Percentiles rank a stretch among this genome's conserved stretches.
Evolutionary conservation across 805 yeast species (phyloP).

Genomic region (Candida yuanshanica): DNA sequence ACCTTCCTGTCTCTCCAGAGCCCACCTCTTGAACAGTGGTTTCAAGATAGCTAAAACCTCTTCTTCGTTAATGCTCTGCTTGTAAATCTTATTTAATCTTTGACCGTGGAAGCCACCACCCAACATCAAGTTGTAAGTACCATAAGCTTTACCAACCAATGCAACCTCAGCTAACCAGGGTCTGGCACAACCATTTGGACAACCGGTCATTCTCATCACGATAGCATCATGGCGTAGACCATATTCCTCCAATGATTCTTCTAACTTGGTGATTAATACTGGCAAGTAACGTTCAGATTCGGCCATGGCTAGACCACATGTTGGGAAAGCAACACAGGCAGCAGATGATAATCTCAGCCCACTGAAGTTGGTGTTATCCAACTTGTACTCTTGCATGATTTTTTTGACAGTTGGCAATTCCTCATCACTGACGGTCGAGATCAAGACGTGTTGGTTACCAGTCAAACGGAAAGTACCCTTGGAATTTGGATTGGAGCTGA

Average conservation of each 20-base stretch:
- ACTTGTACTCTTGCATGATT: conserved; percentile 63
- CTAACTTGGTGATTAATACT: conserved; percentile 71
- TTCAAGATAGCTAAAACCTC: conserved; percentile 72
- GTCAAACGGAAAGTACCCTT: conserved; percentile 88
- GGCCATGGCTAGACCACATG: conserved; percentile 99
- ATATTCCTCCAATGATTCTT: conserved; percentile 80
- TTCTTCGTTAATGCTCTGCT: conserved; percentile 84
- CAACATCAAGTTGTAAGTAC: conserved; percentile 87
- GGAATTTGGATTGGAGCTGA: conserved; percentile 41
- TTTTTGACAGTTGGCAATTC: conserved; percentile 58
- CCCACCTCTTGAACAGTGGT: conserved; percentile 92
- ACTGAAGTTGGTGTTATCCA: conserved; percentile 78
- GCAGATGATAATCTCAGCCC: conserved; percentile 86
- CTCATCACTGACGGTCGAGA: conserved; percentile 67
- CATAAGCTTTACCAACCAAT: conserved; percentile 89
- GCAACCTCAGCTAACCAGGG: conserved; percentile 98
- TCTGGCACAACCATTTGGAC: conserved; percentile 98
- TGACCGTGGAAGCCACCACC: conserved; percentile 97
- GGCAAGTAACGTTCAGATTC: conserved; percentile 92
- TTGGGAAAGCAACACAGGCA: conserved; percentile 97
- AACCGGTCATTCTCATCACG: conserved; percentile 98
- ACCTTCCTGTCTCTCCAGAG: conserved; percentile 81
- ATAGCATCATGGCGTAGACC: conserved; percentile 92
- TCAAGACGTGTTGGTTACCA: conserved; percentile 88
- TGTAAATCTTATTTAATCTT: conserved; percentile 83